phyloP scores from a whole-genome alignment of 2,329 filamentous ascomycete genomes.

The Zymoseptoria pseudotritici region DNA sequence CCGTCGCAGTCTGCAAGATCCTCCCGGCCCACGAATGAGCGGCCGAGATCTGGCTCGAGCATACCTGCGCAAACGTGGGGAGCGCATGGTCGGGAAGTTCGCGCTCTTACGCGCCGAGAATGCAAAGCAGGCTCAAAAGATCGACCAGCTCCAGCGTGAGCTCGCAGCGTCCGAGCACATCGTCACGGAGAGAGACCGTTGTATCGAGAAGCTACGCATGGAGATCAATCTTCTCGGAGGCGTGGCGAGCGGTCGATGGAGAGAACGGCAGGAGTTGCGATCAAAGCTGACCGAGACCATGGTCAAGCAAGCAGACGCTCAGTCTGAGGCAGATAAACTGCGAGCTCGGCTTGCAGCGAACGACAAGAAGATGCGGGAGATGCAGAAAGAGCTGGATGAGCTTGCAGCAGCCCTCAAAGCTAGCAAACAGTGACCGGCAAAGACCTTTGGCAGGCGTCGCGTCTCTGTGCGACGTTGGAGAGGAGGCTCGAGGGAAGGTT shows the following conservation, averaged over 20 bases:
- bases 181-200: neutral
- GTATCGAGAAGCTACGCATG: neutral
- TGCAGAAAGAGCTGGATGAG: neutral
- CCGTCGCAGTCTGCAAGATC: neutral
- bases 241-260: neutral
- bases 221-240: neutral
- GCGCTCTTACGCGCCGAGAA: neutral
- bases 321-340: neutral
- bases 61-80: neutral
- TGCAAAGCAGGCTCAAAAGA: neutral
- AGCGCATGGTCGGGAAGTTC: neutral
- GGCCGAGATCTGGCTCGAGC: neutral
- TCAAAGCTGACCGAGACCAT: neutral
- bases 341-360: neutral
- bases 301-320: neutral
- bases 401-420: neutral
- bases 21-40: neutral
- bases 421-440: neutral
- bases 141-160: neutral
- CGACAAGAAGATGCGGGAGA: neutral
- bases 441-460: neutral
- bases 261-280: neutral
- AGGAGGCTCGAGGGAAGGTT: neutral
- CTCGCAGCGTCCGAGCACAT: neutral
- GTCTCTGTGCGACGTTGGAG: neutral